Conservation (phyloP, 805 yeast species). For the Saturnispora hagleri region DNA sequence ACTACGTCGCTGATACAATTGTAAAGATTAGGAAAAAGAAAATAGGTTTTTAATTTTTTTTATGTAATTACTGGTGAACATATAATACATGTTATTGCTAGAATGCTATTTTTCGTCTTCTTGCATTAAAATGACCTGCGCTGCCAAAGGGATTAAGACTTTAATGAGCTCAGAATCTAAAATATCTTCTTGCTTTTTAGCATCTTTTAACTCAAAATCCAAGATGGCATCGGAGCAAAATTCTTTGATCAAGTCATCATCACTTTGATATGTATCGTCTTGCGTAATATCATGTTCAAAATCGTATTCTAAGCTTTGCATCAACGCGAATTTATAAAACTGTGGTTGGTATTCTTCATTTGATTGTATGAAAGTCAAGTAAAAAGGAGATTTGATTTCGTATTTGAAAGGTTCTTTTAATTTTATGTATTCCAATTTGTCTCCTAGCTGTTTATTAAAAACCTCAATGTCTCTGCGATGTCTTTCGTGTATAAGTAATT, state of each 20-base stretch:
- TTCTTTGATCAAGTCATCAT: slow-evolving; percentile 23
- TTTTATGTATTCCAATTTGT: slow-evolving; percentile 17
- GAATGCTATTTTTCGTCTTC: slow-evolving; percentile 5
- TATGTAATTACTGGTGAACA: neutral
- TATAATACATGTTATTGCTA: neutral
- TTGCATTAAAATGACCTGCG: slow-evolving; percentile 23
- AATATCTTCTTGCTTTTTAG: slow-evolving; percentile 12
- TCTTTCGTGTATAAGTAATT: slow-evolving; percentile 28
- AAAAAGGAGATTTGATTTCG: slow-evolving; percentile 28
- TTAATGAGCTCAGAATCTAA: slow-evolving; percentile 23
- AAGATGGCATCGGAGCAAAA: slow-evolving; percentile 24
- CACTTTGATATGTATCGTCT: slow-evolving; percentile 19
- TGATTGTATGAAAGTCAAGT: slow-evolving; percentile 16
- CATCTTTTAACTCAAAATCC: slow-evolving; percentile 15
- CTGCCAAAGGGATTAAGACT: slow-evolving; percentile 29
- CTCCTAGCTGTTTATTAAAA: slow-evolving; percentile 19
- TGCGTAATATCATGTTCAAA: slow-evolving; percentile 24
- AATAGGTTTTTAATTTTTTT: neutral
- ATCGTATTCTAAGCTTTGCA: slow-evolving; percentile 30
- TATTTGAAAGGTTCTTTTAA: slow-evolving; percentile 25
- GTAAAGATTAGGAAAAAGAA: slow-evolving; percentile 7
- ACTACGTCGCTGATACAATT: neutral
- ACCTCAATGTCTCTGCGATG: slow-evolving; percentile 27
- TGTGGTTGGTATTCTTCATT: slow-evolving; percentile 18
- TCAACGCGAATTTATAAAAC: slow-evolving; percentile 26